Evolutionary conservation across 352 stramenopile species (phyloP).

Genomic region (Phytophthora europaea): DNA sequence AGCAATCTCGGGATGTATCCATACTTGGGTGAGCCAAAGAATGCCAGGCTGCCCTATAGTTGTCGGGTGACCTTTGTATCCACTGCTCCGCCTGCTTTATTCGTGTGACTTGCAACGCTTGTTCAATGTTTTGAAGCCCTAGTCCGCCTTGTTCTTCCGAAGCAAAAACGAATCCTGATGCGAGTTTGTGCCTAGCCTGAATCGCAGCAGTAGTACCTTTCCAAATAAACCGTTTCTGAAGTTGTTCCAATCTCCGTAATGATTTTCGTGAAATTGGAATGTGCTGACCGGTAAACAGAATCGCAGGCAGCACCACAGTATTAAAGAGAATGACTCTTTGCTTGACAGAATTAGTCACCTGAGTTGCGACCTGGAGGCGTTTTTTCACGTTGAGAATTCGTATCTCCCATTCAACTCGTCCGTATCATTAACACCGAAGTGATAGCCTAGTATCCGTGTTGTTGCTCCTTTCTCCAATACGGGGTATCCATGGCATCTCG

Average conservation of each 20-base stretch:
- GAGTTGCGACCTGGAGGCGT: neutral
- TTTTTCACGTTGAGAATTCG: constrained; percentile 2
- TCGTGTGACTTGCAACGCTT: no score
- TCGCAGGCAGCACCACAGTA: neutral
- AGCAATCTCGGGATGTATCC: no score
- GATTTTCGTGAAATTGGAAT: neutral
- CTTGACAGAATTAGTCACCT: constrained; percentile 1
- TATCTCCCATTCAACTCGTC: constrained; percentile 1
- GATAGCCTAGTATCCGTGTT: constrained; percentile 2
- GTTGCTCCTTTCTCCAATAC: neutral
- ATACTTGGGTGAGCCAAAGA: no score
- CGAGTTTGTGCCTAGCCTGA: neutral
- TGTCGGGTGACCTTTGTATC: no score
- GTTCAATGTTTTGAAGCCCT: no score
- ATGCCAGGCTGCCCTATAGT: no score
- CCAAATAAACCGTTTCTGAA: constrained; percentile 23
- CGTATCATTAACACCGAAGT: neutral
- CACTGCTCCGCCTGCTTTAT: no score
- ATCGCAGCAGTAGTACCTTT: neutral
- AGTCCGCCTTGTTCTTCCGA: no score
- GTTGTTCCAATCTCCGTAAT: neutral
- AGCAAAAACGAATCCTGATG: no score
- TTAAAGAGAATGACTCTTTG: constrained; percentile 14
- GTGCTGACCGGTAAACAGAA: constrained; percentile 15
- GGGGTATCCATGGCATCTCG: constrained; percentile 1